Percentiles rank a stretch among this genome's conserved stretches.
phyloP scores from a whole-genome alignment of 2,329 filamentous ascomycete species.

The Ceratocystis colombiana region DNA sequence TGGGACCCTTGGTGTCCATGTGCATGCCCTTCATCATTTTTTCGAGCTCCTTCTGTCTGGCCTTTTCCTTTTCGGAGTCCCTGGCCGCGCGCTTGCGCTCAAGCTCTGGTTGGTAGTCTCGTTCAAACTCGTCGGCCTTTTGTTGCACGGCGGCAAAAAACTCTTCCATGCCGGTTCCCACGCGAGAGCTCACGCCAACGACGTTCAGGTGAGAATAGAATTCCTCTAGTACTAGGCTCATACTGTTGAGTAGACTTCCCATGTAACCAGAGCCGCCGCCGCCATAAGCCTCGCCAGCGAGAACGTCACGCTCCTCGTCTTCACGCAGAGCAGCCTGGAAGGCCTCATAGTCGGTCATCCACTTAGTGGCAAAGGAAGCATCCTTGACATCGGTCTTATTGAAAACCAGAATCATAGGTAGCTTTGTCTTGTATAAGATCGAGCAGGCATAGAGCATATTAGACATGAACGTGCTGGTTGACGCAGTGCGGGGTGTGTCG shows the following conservation, averaged over 20 bases:
- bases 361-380: conserved; percentile 84
- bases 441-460: conserved; percentile 99
- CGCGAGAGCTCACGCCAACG: conserved; percentile 86
- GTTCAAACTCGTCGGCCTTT: conserved; percentile 79
- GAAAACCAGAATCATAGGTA: conserved; percentile 98
- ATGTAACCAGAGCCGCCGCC: conserved; percentile 85
- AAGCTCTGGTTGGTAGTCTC: conserved; percentile 85
- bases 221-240: conserved; percentile 94
- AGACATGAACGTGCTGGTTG: conserved; percentile 96
- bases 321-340: conserved; percentile 77
- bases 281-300: conserved; percentile 61
- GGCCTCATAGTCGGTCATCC: conserved; percentile 98
- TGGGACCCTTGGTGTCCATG: conserved; percentile 32
- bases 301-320: conserved; percentile 69
- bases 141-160: conserved; percentile 84
- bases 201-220: conserved; percentile 93
- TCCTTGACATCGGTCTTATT: conserved; percentile 98
- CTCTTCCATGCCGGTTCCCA: conserved; percentile 80
- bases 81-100: conserved; percentile 66
- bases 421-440: conserved; percentile 95
- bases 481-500: conserved; percentile 86
- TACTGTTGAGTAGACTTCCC: conserved; percentile 89
- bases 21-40: conserved; percentile 93
- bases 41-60: conserved; percentile 70
- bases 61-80: conserved; percentile 60